A percentile compares a stretch with the other conserved stretches of the same genome.
These are phyloP conservation scores for Apiospora malaysiana DNA, from an alignment of 2,329 filamentous ascomycete genomes.

Conservation along the genomic window DNA sequence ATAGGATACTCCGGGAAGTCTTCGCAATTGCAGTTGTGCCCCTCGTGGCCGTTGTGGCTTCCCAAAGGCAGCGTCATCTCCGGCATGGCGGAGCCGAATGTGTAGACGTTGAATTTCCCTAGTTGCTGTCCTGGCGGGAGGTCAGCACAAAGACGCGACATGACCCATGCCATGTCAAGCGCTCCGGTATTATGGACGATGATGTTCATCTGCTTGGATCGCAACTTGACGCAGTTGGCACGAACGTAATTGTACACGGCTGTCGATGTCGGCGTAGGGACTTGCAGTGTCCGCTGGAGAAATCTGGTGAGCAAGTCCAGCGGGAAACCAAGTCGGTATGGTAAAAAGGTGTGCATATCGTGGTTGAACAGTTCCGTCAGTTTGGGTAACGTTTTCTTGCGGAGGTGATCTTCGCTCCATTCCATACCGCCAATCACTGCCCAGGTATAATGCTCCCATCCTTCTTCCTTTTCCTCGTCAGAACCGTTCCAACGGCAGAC, in stretches of 20 bases:
- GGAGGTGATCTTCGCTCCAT: conserved; percentile 31
- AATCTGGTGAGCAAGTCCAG: conserved; percentile 54
- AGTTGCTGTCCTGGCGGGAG: conserved; percentile 42
- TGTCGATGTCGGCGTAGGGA: conserved; percentile 38
- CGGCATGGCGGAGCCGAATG: conserved; percentile 46
- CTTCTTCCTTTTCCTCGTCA: conserved; percentile 3
- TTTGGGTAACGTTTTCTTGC: conserved; percentile 39
- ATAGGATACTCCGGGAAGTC: conserved; percentile 25
- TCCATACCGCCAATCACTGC: conserved; percentile 30
- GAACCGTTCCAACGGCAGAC: conserved; percentile 17
- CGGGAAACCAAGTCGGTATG: conserved; percentile 56
- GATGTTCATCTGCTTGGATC: conserved; percentile 43
- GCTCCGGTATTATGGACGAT: conserved; percentile 48
- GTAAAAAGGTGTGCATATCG: conserved; percentile 56
- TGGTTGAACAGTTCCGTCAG: conserved; percentile 44
- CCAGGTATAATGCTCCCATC: conserved; percentile 26
- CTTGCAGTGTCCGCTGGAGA: conserved; percentile 39
- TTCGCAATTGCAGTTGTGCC: conserved; percentile 17
- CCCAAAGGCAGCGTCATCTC: conserved; percentile 46
- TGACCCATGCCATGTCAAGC: conserved; percentile 42
- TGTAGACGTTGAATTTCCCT: conserved; percentile 49
- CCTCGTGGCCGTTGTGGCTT: conserved; percentile 20
- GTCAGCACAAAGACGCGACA: conserved; percentile 46
- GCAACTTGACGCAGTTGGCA: conserved; percentile 41
- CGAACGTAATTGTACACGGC: conserved; percentile 45